A percentile compares a stretch with the other conserved stretches of the same genome.
Conservation (phyloP, 1,284 basidiomycete species). For the Papiliotrema terrestris region DNA sequence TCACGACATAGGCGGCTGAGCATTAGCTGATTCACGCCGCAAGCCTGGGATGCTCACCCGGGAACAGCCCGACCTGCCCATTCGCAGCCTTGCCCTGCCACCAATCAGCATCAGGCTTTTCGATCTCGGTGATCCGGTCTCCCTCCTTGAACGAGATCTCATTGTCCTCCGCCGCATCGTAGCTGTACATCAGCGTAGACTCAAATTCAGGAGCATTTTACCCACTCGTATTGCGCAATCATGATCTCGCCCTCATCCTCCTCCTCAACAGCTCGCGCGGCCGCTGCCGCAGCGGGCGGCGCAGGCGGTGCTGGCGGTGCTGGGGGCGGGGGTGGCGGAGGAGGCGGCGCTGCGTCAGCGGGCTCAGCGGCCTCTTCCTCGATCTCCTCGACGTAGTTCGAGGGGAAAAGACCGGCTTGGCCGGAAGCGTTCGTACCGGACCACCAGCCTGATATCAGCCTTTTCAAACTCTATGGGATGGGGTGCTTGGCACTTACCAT, state of each 20-base stretch:
- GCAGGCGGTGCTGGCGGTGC: slow-evolving; percentile 38
- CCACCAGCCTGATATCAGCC: slow-evolving; percentile 60
- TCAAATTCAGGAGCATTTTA: slow-evolving; percentile 4
- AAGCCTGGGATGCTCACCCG: slow-evolving; percentile 56
- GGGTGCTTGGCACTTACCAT: slow-evolving; percentile 50
- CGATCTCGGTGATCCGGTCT: slow-evolving; percentile 62
- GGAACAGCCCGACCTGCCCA: slow-evolving; percentile 74
- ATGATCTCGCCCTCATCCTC: slow-evolving; percentile 64
- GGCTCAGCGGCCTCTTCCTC: slow-evolving; percentile 42
- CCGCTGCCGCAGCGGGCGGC: slow-evolving; percentile 49
- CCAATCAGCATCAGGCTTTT: slow-evolving; percentile 67
- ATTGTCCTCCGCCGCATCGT: slow-evolving; percentile 82
- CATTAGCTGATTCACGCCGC: not conserved
- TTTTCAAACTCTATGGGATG: not conserved
- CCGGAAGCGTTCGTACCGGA: slow-evolving; percentile 64
- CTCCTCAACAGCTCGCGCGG: slow-evolving; percentile 39
- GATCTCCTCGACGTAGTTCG: slow-evolving; percentile 77
- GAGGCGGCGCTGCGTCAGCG: slow-evolving; percentile 23
- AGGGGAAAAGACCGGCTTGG: slow-evolving; percentile 62
- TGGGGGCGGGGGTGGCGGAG: slow-evolving; percentile 42
- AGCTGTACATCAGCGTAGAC: slow-evolving; percentile 52
- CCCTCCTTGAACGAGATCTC: slow-evolving; percentile 81
- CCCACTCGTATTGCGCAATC: slow-evolving; percentile 73
- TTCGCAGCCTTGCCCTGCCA: slow-evolving; percentile 69
- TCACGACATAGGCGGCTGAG: slow-evolving; percentile 11